Base-by-base conservation (phyloP, 2,329 filamentous ascomycete genomes). In the Aureobasidium uvarum region DNA sequence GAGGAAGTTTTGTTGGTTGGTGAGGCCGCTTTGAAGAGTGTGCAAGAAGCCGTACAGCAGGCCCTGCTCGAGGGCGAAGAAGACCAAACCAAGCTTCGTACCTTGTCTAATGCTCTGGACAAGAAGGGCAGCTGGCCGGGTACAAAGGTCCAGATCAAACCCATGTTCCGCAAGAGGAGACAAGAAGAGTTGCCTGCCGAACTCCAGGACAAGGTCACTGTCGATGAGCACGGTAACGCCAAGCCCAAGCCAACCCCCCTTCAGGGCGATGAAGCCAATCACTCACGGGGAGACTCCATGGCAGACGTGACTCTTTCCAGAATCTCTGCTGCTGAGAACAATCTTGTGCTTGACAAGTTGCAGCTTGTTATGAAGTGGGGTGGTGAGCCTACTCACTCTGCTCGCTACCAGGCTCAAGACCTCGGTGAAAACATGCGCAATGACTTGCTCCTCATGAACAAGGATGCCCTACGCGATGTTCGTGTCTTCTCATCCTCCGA, bases 351-450 rank as follows among this genome's bases (percentile, higher is more conserved):
- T 2, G 96, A 99, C 76, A 99, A 99, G 77, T 81, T 99, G 39
- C 95, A 99, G 76, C 85, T 99, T 45, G 96, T 99, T 71, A 95
- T 99, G 77, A 99, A 99, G 75, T 99, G 95, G 96, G 95, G 95
- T 70, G 95, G 95, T 46, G 95, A 99, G 76, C 95, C 96, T 14
- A 99, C 95, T 0, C 96, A 99, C 77, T 96, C 95, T 33, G 96
- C 95, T 38, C 86, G 95, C 59, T 98, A 99, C 74, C 95, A 99
- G 77, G 88, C 95, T 0, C 92, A 96, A 71, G 96, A 99, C 74
- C 85, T 99, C 11, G 95, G 94, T 20, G 87, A 96, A 71, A 97
- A 93, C 73, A 96, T 98, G 90, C 87, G 95, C 31, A 96, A 96
- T 75, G 95, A 99, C 75, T 82, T 98, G 67, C 86, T 95, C 72